Conservation (phyloP, 2,329 filamentous ascomycete species). For the Parastagonospora nodorum region DNA sequence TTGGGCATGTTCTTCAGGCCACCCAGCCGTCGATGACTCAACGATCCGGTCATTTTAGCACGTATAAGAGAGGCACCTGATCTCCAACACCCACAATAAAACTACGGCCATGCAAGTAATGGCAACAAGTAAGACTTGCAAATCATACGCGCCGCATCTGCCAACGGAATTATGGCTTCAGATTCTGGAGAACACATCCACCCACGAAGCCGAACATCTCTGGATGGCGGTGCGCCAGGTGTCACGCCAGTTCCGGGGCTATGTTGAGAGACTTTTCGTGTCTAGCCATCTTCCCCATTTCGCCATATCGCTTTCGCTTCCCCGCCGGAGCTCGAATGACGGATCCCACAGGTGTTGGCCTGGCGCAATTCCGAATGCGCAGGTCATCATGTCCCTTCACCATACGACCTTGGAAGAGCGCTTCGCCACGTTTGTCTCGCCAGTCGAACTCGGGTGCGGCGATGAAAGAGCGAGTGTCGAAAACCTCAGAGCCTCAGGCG, state of each 20-base stretch:
- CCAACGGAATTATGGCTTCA: conserved; percentile 25
- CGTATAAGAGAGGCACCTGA: background rate
- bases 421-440: too few species aligned
- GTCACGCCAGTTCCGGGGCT: conserved; percentile 16
- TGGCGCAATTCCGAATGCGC: too few species aligned
- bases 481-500: conserved; percentile 10
- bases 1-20: background rate
- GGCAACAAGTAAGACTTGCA: background rate
- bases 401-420: too few species aligned
- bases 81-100: background rate
- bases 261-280: conserved; percentile 23
- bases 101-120: background rate
- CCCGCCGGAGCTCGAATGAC: conserved; percentile 1
- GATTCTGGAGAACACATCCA: conserved; percentile 12
- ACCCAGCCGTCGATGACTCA: background rate
- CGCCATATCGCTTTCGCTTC: conserved; percentile 19
- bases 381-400: too few species aligned
- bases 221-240: conserved; percentile 24
- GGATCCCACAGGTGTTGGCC: background rate
- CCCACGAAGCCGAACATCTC: conserved; percentile 15
- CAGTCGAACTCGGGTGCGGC: too few species aligned
- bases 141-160: background rate
- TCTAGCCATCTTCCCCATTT: conserved; percentile 16
- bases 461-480: conserved; percentile 9
- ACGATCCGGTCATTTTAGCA: too few species aligned